Evolutionary conservation across 805 yeast genomes (phyloP).

Genomic region (Wickerhamiella lipophila): DNA sequence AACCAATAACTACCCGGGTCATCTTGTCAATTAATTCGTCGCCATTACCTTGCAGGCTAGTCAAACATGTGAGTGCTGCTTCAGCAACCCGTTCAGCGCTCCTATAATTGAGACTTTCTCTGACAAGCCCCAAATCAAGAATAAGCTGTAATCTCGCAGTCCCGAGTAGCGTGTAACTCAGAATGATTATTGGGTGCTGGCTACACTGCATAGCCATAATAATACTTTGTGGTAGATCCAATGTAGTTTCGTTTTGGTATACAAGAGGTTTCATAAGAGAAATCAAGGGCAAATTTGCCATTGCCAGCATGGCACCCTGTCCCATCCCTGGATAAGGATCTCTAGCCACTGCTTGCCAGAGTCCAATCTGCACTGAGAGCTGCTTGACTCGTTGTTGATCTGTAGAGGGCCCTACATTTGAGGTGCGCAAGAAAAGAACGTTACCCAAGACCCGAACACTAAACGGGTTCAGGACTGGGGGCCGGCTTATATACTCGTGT

Average conservation of each 20-base stretch:
- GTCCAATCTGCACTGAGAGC: slow-evolving; percentile 3
- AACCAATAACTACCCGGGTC: slow-evolving; percentile 18
- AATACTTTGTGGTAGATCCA: slow-evolving; percentile 2
- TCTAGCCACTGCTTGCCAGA: slow-evolving; percentile 9
- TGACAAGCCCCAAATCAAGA: slow-evolving; percentile 10
- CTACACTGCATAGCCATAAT: slow-evolving; percentile 8
- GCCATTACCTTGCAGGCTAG: neutral
- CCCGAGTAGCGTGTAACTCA: slow-evolving; percentile 12
- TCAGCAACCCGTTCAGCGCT: slow-evolving; percentile 14
- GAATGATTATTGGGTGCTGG: slow-evolving; percentile 14
- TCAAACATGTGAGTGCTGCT: slow-evolving; percentile 12
- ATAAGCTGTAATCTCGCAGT: slow-evolving; percentile 7
- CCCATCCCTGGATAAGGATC: slow-evolving; percentile 14
- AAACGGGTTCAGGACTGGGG: slow-evolving; percentile 11
- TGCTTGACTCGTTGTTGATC: neutral
- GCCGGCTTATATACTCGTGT: neutral
- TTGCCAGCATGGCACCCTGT: slow-evolving; percentile 13
- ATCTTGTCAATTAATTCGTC: slow-evolving; percentile 11
- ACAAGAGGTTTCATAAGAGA: slow-evolving; percentile 11
- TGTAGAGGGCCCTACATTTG: neutral
- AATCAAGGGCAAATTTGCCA: slow-evolving; percentile 8
- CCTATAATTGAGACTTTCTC: slow-evolving; percentile 11
- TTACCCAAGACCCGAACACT: slow-evolving; percentile 12
- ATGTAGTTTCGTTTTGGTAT: neutral
- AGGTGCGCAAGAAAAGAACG: slow-evolving; percentile 7